These are phyloP conservation scores for Umbilicus rupestris DNA, from an alignment of 164 flowering plant species.

Conservation along the genomic window DNA sequence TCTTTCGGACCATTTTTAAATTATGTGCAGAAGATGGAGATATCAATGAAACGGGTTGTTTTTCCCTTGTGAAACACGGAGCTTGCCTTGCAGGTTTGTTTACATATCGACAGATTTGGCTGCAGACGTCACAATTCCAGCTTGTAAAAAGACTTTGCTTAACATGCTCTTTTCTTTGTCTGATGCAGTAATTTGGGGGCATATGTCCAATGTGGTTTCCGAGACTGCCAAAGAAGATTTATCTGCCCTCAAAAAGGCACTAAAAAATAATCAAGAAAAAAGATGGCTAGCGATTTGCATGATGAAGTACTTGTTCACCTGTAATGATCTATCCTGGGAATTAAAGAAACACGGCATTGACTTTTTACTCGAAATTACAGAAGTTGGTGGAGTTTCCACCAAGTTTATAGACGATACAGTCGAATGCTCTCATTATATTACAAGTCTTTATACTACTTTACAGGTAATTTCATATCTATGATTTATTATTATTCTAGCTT, in stretches of 20 bases:
- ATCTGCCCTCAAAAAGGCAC: slow-evolving; percentile 31
- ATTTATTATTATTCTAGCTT: slow-evolving; percentile 9
- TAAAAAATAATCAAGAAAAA: slow-evolving; percentile 34
- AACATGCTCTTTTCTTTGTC: not conserved
- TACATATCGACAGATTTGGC: not conserved
- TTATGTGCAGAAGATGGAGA: slow-evolving; percentile 36
- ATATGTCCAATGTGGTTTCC: slow-evolving; percentile 43
- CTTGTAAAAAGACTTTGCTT: not conserved
- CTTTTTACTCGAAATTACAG: slow-evolving; percentile 47
- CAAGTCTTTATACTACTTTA: slow-evolving; percentile 48
- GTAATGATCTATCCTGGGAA: slow-evolving; percentile 44
- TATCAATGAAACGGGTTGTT: slow-evolving; percentile 32
- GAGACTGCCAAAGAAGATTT: slow-evolving; percentile 46
- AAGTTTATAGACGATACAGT: slow-evolving; percentile 17
- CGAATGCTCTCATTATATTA: slow-evolving; percentile 36
- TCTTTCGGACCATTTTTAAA: not conserved
- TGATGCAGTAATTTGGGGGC: slow-evolving; percentile 66
- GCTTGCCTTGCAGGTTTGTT: slow-evolving; percentile 67
- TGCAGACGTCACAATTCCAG: not conserved
- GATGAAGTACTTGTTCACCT: slow-evolving; percentile 46
- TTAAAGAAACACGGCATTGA: slow-evolving; percentile 50
- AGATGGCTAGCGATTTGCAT: slow-evolving; percentile 76
- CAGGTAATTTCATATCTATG: slow-evolving; percentile 39
- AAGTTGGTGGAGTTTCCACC: slow-evolving; percentile 9
- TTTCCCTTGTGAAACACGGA: slow-evolving; percentile 54